Percentiles rank a stretch among this genome's conserved stretches.
Evolutionary conservation across 164 flowering plant genomes (phyloP).

Genomic region (Tetracentron sinense): DNA sequence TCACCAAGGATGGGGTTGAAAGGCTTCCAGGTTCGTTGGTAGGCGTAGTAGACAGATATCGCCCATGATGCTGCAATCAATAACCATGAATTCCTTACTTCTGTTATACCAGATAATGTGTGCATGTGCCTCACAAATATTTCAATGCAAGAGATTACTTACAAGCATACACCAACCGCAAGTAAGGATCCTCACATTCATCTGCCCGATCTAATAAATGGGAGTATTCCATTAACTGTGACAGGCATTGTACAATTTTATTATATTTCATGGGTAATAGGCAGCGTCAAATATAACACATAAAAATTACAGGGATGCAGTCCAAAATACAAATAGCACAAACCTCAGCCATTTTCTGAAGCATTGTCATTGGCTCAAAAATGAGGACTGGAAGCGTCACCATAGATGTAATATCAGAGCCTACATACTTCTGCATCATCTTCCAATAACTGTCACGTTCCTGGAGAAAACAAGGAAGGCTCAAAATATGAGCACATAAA

Average conservation of each 20-base stretch:
- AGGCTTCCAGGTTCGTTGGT: slow-evolving; percentile 78
- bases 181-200: slow-evolving; percentile 71
- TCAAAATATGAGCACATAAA: not conserved
- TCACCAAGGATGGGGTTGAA: slow-evolving; percentile 96
- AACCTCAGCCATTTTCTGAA: slow-evolving; percentile 82
- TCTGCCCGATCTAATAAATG: slow-evolving; percentile 63
- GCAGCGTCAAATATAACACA: not conserved
- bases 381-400: slow-evolving; percentile 78
- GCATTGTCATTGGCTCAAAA: slow-evolving; percentile 80
- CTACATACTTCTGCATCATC: slow-evolving; percentile 75
- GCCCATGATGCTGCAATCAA: slow-evolving; percentile 69
- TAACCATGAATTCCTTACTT: not conserved
- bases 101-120: not conserved
- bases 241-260: slow-evolving; percentile 9
- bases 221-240: slow-evolving; percentile 73
- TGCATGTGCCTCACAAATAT: not conserved
- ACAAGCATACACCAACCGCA: slow-evolving; percentile 74
- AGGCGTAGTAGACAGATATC: slow-evolving; percentile 74
- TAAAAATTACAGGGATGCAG: not conserved
- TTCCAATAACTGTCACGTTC: slow-evolving; percentile 73
- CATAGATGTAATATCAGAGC: slow-evolving; percentile 71
- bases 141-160: slow-evolving; percentile 15
- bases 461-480: slow-evolving; percentile 19
- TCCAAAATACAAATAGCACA: slow-evolving; percentile 10
- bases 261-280: not conserved